Evolutionary conservation across 257 asterid species (phyloP).

Genomic region (Lithospermum erythrorhizon): DNA sequence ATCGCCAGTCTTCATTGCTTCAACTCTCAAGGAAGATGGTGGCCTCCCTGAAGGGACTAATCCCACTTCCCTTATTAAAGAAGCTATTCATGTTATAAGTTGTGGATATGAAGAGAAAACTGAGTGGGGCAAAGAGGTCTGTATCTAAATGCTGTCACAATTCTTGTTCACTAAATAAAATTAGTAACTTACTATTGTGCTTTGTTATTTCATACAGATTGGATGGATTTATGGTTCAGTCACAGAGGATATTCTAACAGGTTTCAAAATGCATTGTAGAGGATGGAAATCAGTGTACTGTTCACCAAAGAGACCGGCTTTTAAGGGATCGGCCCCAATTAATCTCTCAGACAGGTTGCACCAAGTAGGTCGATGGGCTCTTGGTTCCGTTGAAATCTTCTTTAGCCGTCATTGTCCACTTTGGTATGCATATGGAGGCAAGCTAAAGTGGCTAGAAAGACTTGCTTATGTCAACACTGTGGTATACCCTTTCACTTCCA

Average conservation of each 20-base stretch:
- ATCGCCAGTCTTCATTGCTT: constrained; percentile 71
- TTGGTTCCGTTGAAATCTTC: constrained; percentile 83
- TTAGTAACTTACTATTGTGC: background rate
- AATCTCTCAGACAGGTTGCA: constrained; percentile 81
- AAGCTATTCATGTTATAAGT: constrained; percentile 85
- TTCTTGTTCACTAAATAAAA: background rate
- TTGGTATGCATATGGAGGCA: constrained; percentile 77
- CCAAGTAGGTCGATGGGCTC: constrained; percentile 89
- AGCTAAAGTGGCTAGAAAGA: constrained; percentile 64
- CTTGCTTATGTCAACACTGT: constrained; percentile 71
- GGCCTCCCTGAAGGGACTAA: constrained; percentile 70
- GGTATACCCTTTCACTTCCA: constrained; percentile 79
- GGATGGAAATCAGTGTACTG: constrained; percentile 82
- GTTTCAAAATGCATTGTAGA: constrained; percentile 90
- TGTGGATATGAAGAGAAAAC: constrained; percentile 86
- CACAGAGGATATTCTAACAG: constrained; percentile 77
- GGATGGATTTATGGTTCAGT: constrained; percentile 88
- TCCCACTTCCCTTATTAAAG: constrained; percentile 49
- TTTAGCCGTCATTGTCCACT: constrained; percentile 86
- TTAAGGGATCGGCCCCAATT: constrained; percentile 86
- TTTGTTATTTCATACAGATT: constrained; percentile 36
- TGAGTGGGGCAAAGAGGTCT: constrained; percentile 86
- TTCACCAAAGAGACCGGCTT: constrained; percentile 65
- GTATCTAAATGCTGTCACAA: constrained; percentile 2
- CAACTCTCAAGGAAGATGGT: constrained; percentile 75